A percentile compares a stretch with the other conserved stretches of the same genome.
Conservation (phyloP, 176 grass and related monocot genomes). For the Musa schizocarpa region DNA sequence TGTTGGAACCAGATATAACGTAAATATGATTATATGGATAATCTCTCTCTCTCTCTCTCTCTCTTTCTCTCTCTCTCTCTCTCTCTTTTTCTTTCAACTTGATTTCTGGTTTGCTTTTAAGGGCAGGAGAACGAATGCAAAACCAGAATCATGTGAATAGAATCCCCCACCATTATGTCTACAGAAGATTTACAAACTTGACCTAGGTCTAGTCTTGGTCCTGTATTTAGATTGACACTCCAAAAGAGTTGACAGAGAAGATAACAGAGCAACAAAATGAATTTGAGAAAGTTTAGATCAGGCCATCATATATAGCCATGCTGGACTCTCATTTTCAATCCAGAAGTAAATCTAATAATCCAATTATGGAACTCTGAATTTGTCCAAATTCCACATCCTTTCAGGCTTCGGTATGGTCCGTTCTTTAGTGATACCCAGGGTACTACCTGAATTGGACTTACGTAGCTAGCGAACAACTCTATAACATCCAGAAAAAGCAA, state of each 20-base stretch:
- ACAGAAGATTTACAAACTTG: background rate
- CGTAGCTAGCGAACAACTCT: background rate
- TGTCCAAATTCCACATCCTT: background rate
- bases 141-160: no score
- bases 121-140: no score
- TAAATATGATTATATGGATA: no score
- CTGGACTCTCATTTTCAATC: background rate
- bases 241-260: background rate
- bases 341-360: background rate
- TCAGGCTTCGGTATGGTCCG: background rate
- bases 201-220: background rate
- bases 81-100: no score
- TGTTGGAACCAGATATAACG: background rate
- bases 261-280: background rate
- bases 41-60: no score
- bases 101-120: no score
- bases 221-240: background rate
- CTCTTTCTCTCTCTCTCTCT: no score
- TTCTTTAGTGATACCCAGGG: background rate
- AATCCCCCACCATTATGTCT: no score
- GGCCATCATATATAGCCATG: background rate
- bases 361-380: background rate
- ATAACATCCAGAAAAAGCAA: background rate
- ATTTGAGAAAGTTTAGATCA: background rate
- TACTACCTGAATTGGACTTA: background rate